A percentile compares a stretch with the other conserved stretches of the same genome.
phyloP scores from a whole-genome alignment of 495 filamentous ascomycete genomes.

The Neurospora intermedia region DNA sequence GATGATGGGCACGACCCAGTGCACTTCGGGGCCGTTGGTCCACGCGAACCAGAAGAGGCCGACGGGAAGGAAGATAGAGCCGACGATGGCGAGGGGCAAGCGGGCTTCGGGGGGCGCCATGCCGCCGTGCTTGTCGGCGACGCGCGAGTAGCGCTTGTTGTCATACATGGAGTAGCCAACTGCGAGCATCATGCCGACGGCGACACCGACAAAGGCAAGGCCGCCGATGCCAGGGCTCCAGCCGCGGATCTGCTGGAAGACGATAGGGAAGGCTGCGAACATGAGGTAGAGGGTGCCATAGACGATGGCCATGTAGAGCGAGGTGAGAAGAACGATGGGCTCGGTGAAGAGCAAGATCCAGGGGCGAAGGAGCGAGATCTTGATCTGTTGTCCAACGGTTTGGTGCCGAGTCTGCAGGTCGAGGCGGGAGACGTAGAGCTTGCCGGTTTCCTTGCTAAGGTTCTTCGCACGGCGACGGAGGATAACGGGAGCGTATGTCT shows the following conservation, averaged over 20 bases:
- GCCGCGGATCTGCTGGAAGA: slow-evolving; percentile 61
- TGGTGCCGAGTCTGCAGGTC: slow-evolving; percentile 48
- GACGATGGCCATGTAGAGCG: slow-evolving; percentile 65
- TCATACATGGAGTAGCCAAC: slow-evolving; percentile 57
- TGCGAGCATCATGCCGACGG: slow-evolving; percentile 63
- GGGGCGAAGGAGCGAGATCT: slow-evolving; percentile 49
- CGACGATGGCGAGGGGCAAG: slow-evolving; percentile 64
- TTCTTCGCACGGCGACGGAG: slow-evolving; percentile 58
- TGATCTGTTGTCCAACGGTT: slow-evolving; percentile 33
- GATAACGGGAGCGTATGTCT: slow-evolving; percentile 69
- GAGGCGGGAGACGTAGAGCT: slow-evolving; percentile 43
- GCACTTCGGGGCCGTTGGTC: slow-evolving; percentile 38
- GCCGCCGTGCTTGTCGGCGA: slow-evolving; percentile 42
- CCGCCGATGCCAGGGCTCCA: slow-evolving; percentile 65
- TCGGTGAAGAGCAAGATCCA: slow-evolving; percentile 68
- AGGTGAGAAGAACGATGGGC: slow-evolving; percentile 72
- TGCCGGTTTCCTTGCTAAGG: slow-evolving; percentile 57
- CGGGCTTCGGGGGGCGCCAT: slow-evolving; percentile 65
- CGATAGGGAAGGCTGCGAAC: slow-evolving; percentile 79
- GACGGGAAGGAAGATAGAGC: slow-evolving; percentile 38
- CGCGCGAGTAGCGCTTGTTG: slow-evolving; percentile 48
- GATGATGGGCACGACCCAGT: slow-evolving; percentile 43
- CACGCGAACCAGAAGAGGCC: slow-evolving; percentile 55
- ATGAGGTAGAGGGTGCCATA: slow-evolving; percentile 83
- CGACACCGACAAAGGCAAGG: slow-evolving; percentile 66